phyloP scores from a whole-genome alignment of 192 early-diverging fungal species.

The Umbelopsis sp. region DNA sequence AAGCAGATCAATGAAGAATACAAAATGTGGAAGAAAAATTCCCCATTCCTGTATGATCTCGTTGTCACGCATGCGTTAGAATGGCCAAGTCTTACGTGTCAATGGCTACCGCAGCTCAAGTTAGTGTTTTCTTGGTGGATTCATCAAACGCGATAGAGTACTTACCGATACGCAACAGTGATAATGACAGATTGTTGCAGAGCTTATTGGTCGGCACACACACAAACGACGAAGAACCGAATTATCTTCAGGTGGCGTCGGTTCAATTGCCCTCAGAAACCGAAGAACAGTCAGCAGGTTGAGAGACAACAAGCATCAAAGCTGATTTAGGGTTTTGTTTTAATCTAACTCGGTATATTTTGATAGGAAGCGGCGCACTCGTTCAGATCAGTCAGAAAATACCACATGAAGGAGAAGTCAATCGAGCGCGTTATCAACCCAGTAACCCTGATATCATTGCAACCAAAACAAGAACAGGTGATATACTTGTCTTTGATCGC shows the following conservation, averaged over 20 bases:
- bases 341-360: conserved; percentile 24
- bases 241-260: conserved; percentile 89
- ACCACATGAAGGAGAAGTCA: conserved; percentile 95
- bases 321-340: no score
- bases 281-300: conserved; percentile 76
- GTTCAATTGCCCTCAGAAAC: conserved; percentile 64
- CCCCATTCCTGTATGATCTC: conserved; percentile 95
- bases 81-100: conserved; percentile 96
- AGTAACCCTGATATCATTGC: conserved; percentile 93
- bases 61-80: conserved; percentile 97
- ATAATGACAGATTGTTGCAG: conserved; percentile 86
- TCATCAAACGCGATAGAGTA: no score
- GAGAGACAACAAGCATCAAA: background rate
- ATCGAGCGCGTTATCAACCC: conserved; percentile 97
- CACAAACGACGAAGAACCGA: conserved; percentile 93
- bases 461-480: conserved; percentile 87
- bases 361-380: conserved; percentile 66
- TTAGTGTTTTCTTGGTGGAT: no score
- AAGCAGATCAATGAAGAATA: conserved; percentile 95
- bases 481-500: conserved; percentile 94
- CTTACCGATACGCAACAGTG: conserved; percentile 44
- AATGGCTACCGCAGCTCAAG: conserved; percentile 86
- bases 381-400: conserved; percentile 90
- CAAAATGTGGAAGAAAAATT: conserved; percentile 99
- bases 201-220: conserved; percentile 93